Evolutionary conservation across 2,329 filamentous ascomycete species (phyloP), one percentile per base, ranked within the genome.

Genomic region (Parastagonospora avenae): DNA sequence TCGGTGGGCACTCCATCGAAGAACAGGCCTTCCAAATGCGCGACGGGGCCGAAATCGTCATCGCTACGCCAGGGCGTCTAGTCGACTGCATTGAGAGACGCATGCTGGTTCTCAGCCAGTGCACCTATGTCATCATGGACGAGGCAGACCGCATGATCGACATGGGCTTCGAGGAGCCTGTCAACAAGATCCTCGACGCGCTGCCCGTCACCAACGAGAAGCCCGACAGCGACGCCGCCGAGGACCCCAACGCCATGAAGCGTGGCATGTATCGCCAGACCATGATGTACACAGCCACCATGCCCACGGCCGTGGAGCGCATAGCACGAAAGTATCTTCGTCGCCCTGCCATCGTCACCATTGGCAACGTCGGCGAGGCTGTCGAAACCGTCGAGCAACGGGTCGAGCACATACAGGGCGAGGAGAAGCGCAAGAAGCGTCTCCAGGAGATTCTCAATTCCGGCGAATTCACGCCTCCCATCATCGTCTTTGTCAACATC

Each of bases 241-340:
- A 99, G 74, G 85, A 97, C 68, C 81, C 90, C 0, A 80, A 83
- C 49, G 85, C 88, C n/a, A 97, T 97, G 93, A 88, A 86, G 63
- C 83, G 85, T 50, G 89, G 89, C 64, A 77, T 96, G 1, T 97
- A 97, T 77, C 83, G 94, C 52, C 93, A 99, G 75, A 99, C 94
- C 0, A 99, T 99, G 94, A 99, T 99, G 94, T 99, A 97, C 85
- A 97, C 94, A 59, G 94, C 94, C 46, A 99, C 94, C 27, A 99
- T 99, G 94, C 92, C 94, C 1, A 79, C 90, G 0, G 85, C 90
- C 0, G 90, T 99, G 12, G 94, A 99, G 72, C 90, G 90, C 56
- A 97, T 99, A 58, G 94, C 94, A n/a, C 89, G 92, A 65, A 96
- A 96, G 72, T 99, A 99, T 70, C 85, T 97, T 12, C 89, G 93